These are phyloP conservation scores for Candida pini DNA, from an alignment of 805 yeast species.

Conservation along the genomic window DNA sequence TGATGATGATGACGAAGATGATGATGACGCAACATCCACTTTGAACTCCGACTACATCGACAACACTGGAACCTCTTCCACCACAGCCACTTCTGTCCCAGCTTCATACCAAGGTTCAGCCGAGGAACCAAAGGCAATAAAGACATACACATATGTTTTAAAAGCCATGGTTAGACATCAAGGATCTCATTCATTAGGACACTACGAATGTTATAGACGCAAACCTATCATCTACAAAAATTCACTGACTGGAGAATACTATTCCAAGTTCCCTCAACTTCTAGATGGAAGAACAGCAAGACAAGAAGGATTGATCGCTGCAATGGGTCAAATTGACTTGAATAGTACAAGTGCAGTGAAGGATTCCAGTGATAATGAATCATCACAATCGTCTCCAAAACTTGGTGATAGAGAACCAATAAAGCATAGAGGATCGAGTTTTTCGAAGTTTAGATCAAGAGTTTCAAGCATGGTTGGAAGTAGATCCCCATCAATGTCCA, in stretches of 20 bases:
- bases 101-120: not conserved
- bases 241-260: constrained; percentile 21
- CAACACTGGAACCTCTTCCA: not conserved
- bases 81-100: not conserved
- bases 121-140: not conserved
- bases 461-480: constrained; percentile 19
- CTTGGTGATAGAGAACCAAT: not conserved
- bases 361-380: not conserved
- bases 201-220: constrained; percentile 80
- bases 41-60: not conserved
- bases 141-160: constrained; percentile 44
- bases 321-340: not conserved
- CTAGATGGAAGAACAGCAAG: not conserved
- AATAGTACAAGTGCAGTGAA: not conserved
- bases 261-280: constrained; percentile 14
- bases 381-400: not conserved
- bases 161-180: constrained; percentile 76
- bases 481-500: constrained; percentile 9
- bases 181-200: constrained; percentile 87
- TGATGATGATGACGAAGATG: constrained; percentile 2
- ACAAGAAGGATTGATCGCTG: constrained; percentile 5
- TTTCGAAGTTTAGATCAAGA: constrained; percentile 16
- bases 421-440: constrained; percentile 8
- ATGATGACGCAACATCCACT: not conserved
- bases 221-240: constrained; percentile 59